Conservation (phyloP, 2,329 filamentous ascomycete species). For the Trichoderma sp. region DNA sequence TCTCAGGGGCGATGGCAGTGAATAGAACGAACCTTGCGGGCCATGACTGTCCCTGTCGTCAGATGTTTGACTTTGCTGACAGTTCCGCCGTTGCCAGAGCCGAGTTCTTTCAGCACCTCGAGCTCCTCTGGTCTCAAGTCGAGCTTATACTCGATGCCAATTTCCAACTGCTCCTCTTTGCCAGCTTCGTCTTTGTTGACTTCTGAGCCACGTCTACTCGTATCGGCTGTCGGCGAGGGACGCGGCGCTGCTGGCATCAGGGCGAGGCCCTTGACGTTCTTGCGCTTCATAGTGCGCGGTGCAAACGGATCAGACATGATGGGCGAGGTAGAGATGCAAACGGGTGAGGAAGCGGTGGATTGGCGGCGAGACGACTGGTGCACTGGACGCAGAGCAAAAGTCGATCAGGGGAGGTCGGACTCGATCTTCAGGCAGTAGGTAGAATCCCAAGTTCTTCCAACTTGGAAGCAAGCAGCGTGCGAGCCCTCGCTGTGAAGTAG, state of each 20-base stretch:
- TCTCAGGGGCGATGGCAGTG: not conserved
- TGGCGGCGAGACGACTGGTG: not conserved
- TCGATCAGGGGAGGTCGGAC: constrained; percentile 9
- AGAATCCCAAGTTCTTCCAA: constrained; percentile 28
- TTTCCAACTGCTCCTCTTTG: constrained; percentile 72
- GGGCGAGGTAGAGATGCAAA: constrained; percentile 22
- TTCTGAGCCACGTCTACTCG: constrained; percentile 62
- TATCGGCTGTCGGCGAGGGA: constrained; percentile 69
- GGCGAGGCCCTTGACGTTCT: constrained; percentile 96
- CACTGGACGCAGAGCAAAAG: not conserved
- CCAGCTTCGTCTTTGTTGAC: constrained; percentile 61
- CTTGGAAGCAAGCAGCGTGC: constrained; percentile 12
- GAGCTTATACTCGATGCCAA: constrained; percentile 94
- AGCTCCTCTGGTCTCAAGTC: constrained; percentile 91
- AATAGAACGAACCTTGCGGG: constrained; percentile 74
- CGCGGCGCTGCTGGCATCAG: constrained; percentile 78
- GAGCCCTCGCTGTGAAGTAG: not conserved
- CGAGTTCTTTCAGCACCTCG: constrained; percentile 89
- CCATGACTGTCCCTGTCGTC: constrained; percentile 94
- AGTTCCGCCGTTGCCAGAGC: constrained; percentile 93
- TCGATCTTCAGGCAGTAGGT: constrained; percentile 28
- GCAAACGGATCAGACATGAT: constrained; percentile 65
- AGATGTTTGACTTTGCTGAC: constrained; percentile 98
- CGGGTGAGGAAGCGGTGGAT: constrained; percentile 3
- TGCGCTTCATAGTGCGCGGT: constrained; percentile 90